phyloP scores from a whole-genome alignment of 352 stramenopile species.

The Thalassiosira hispida region DNA sequence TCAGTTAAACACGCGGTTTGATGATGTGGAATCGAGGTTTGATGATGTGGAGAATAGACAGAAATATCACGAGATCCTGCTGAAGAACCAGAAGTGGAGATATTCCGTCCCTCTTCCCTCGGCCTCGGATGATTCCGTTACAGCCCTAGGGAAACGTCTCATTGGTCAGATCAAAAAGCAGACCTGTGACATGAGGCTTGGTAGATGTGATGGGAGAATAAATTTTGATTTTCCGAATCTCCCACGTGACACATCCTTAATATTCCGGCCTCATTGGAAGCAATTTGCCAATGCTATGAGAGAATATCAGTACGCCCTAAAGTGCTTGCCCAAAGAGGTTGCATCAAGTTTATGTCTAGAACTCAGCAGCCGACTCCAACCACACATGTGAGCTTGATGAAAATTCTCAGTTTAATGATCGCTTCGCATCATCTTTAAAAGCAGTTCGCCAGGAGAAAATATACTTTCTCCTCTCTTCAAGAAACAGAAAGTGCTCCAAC shows the following conservation, averaged over 20 bases:
- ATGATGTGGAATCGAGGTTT: not conserved
- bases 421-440: not conserved
- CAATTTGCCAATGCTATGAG: not conserved
- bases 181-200: not conserved
- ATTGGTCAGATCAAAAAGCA: not conserved
- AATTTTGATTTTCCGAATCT: not conserved
- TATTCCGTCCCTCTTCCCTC: not conserved
- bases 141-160: not conserved
- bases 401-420: not conserved
- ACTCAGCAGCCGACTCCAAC: constrained; percentile 5
- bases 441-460: not conserved
- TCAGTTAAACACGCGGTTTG: not conserved
- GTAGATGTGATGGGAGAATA: not conserved
- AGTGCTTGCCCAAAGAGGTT: not conserved
- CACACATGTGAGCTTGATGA: constrained; percentile 10
- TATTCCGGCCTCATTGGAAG: not conserved
- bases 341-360: not conserved
- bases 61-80: not conserved
- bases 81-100: not conserved
- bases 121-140: not conserved
- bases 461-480: not conserved
- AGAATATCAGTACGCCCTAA: not conserved
- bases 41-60: not conserved
- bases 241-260: not conserved
- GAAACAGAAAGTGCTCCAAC: not conserved